phyloP scores from a whole-genome alignment of 805 yeast species.

The Barnettozyma siamensis region DNA sequence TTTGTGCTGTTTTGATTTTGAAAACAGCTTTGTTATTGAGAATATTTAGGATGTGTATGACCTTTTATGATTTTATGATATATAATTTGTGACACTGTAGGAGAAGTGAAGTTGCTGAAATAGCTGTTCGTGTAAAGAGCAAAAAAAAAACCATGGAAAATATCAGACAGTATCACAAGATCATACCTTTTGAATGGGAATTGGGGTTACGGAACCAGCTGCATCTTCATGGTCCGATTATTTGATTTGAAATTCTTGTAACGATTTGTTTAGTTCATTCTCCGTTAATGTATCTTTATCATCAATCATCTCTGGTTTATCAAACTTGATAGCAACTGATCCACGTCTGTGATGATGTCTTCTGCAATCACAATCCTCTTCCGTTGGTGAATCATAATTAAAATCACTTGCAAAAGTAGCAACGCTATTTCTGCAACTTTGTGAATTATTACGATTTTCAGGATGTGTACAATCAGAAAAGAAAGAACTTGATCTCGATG shows the following conservation, averaged over 20 bases:
- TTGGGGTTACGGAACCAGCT: too few relatives aligned
- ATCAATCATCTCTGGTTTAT: constrained; percentile 6
- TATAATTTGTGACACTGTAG: too few relatives aligned
- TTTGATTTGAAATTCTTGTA: background rate
- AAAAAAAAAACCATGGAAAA: too few relatives aligned
- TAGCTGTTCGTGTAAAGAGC: too few relatives aligned
- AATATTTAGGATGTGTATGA: too few relatives aligned
- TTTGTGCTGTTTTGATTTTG: too few relatives aligned
- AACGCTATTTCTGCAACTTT: constrained; percentile 3
- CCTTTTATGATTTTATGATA: too few relatives aligned
- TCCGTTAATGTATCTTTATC: background rate
- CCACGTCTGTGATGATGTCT: constrained; percentile 27
- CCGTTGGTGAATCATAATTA: background rate
- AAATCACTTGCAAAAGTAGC: background rate
- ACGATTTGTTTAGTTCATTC: background rate
- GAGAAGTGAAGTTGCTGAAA: too few relatives aligned
- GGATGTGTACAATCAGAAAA: constrained; percentile 5
- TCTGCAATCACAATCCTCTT: background rate
- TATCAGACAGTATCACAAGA: too few relatives aligned
- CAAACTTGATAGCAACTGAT: constrained; percentile 23
- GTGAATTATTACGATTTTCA: background rate
- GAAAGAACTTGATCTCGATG: constrained; percentile 3
- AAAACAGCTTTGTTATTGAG: too few relatives aligned
- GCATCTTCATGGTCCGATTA: background rate
- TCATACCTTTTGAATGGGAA: too few relatives aligned